A percentile compares a stretch with the other conserved stretches of the same genome.
Evolutionary conservation across 2,329 filamentous ascomycete species (phyloP).

Genomic region (Trichophyton rubrum): DNA sequence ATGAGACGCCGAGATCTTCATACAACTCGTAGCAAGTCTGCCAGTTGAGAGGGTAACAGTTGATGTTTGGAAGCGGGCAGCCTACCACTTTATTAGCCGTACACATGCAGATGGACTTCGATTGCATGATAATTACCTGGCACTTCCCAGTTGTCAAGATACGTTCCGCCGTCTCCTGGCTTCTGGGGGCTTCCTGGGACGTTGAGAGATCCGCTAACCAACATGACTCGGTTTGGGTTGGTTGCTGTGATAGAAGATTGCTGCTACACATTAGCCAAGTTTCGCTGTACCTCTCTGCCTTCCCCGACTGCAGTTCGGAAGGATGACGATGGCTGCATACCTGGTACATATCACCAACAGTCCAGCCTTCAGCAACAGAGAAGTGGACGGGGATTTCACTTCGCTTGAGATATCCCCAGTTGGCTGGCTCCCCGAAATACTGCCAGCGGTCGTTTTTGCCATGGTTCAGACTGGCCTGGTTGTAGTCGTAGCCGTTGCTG

Average conservation of each 20-base stretch:
- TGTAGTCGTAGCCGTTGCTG: slow-evolving; percentile 40
- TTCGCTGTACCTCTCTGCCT: background rate
- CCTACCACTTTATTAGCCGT: slow-evolving; percentile 17
- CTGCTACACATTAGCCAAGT: slow-evolving; percentile 14
- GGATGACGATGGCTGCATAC: slow-evolving; percentile 13
- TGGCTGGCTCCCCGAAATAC: slow-evolving; percentile 42
- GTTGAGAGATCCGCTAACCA: slow-evolving; percentile 42
- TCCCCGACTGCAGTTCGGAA: background rate
- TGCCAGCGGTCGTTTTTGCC: slow-evolving; percentile 45
- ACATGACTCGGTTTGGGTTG: slow-evolving; percentile 41
- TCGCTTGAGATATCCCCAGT: slow-evolving; percentile 41
- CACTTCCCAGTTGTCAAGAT: slow-evolving; percentile 41
- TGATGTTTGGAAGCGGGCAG: slow-evolving; percentile 31
- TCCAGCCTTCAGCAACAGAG: slow-evolving; percentile 43
- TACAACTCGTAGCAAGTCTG: slow-evolving; percentile 41
- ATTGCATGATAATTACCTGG: slow-evolving; percentile 24
- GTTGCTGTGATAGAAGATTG: slow-evolving; percentile 42
- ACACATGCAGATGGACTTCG: no score
- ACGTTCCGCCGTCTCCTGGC: slow-evolving; percentile 34
- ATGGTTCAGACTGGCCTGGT: slow-evolving; percentile 41
- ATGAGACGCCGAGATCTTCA: slow-evolving; percentile 37
- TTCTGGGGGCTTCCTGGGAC: slow-evolving; percentile 36
- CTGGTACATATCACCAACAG: slow-evolving; percentile 46
- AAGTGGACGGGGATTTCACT: slow-evolving; percentile 44
- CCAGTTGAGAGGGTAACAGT: slow-evolving; percentile 45